Evolutionary conservation across 139 green algal species (phyloP), one percentile per base, ranked within the genome.

Genomic region (Limnomonas spitsbergensis): DNA sequence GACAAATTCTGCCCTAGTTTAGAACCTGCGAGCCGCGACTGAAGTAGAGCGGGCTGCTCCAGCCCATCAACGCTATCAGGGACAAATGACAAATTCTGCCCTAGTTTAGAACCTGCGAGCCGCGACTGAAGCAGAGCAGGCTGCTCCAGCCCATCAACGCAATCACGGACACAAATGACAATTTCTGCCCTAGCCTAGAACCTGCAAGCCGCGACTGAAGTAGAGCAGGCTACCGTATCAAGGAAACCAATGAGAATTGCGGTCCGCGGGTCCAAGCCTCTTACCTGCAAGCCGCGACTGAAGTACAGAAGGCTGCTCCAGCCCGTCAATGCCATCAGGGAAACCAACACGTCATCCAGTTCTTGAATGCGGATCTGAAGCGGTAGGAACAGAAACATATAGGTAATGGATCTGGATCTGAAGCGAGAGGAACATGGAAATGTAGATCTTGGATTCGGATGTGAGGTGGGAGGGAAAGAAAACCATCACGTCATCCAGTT

Each of bases 291-390:
- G 29, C 77, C 80, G 1, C 80, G 40, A 31, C 67, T 52, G 66
- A 85, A 88, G 80, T 87, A 88, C 26, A 89, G 76, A 56, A 89
- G 61, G 37, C 68, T 72, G 24, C 79, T 66, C 86, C 84, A 91
- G 31, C 86, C 86, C 38, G 76, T 78, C 14, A 91, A 80, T 0
- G 37, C 78, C 82, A 89, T 84, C 20, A 89, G 79, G 4, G 80
- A 80, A 31, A 88, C 69, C 7, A 89, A 66, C 42, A 91, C 73
- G 70, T 91, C 84, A 53, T 91, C 84, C 68, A 91, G 86, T 75
- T 83, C 67, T 29, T 78, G 75, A 37, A 87, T 74, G 38, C 37
- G 56, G 1, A 71, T 24, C 56, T 70, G 29, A 70, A 70, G 9
- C 42, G 42, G 42, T 54, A 9, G 42, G 42, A 27, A 54, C 42